Conservation (phyloP, 352 stramenopile species). For the Plasmopara viticola region DNA sequence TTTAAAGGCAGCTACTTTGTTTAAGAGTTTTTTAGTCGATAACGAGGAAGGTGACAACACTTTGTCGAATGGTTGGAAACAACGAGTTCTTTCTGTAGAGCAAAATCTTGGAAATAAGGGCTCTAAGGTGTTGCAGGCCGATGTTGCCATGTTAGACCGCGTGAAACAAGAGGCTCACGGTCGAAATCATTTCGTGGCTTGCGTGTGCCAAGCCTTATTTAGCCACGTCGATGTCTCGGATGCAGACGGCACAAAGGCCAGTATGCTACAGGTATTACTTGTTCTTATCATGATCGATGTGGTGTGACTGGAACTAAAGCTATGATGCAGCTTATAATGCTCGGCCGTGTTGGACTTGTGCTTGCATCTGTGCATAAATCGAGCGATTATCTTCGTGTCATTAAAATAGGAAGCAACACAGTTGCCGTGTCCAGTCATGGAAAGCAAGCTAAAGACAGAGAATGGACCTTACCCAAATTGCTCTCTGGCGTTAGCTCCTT, state of each 20-base stretch:
- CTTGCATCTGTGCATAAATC: slow-evolving; percentile 16
- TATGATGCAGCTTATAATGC: slow-evolving; percentile 28
- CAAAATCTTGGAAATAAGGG: slow-evolving; percentile 32
- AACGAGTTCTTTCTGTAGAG: slow-evolving; percentile 14
- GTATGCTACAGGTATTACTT: slow-evolving; percentile 32
- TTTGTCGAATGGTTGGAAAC: slow-evolving; percentile 6
- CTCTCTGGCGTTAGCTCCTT: slow-evolving; percentile 21
- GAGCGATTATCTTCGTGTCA: slow-evolving; percentile 8
- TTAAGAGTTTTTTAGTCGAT: slow-evolving; percentile 1
- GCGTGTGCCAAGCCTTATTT: slow-evolving; percentile 13
- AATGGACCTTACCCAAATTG: slow-evolving; percentile 24
- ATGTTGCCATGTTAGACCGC: slow-evolving; percentile 25
- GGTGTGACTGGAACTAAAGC: slow-evolving; percentile 4
- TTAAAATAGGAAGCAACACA: slow-evolving; percentile 17
- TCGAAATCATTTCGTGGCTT: slow-evolving; percentile 7
- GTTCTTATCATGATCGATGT: neutral
- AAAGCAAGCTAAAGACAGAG: slow-evolving; percentile 12
- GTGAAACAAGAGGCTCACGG: slow-evolving; percentile 14
- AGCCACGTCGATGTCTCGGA: slow-evolving; percentile 1
- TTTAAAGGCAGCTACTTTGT: slow-evolving; percentile 14
- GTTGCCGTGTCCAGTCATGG: slow-evolving; percentile 24
- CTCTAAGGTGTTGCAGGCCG: slow-evolving; percentile 19
- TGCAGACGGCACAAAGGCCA: neutral
- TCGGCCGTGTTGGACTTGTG: slow-evolving; percentile 34
- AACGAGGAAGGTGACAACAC: slow-evolving; percentile 1